Evolutionary conservation across 371 early-diverging fungal species (phyloP), one percentile per base, ranked within the genome.

Genomic region (Catenaria anguillulae): DNA sequence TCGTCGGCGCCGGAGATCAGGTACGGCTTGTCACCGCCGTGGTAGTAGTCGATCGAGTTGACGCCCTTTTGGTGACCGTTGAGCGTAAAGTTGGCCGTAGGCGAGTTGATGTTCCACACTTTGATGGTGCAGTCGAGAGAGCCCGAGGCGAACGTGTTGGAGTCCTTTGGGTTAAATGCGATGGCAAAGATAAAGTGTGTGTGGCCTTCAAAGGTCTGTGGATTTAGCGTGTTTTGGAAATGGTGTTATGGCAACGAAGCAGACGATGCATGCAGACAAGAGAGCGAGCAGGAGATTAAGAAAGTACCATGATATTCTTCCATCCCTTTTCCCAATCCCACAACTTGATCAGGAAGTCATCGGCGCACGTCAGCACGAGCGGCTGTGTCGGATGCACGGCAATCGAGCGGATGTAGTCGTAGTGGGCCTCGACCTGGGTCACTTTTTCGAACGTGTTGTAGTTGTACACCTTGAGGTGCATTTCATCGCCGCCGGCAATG

Each of bases 301-400:
- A 13, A 37, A 62, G 61, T 65, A 87, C 86, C 79, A 90, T 90
- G 62, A 90, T 77, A 74, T 92, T 88, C 68, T 85, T 90, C 94
- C 98, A 97, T 65, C 88, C 89, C 72, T 93, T 93, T 50, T 98
- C 98, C 93, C 94, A 94, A 72, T 98, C 93, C 98, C 98, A 99
- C 62, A 98, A 78, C 72, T 96, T 97, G 70, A 99, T 92, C 24
- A 89, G 82, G 86, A 90, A 90, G 71, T 99, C 99, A 71, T 99
- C 99, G 21, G 95, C 90, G 60, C 93, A 88, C 13, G 97, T 89
- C 55, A 97, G 78, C 56, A 99, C 78, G 59, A 84, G 84, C 24
- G 92, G 87, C 65, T 88, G 91, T n/a, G 92, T 88, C 36, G 92
- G 90, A 70, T 97, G 95, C 37, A 97, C 90, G 29, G 97, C 92